Evolutionary conservation across 129 eudicot genomes (phyloP).

Genomic region (Flaveria trinervia): DNA sequence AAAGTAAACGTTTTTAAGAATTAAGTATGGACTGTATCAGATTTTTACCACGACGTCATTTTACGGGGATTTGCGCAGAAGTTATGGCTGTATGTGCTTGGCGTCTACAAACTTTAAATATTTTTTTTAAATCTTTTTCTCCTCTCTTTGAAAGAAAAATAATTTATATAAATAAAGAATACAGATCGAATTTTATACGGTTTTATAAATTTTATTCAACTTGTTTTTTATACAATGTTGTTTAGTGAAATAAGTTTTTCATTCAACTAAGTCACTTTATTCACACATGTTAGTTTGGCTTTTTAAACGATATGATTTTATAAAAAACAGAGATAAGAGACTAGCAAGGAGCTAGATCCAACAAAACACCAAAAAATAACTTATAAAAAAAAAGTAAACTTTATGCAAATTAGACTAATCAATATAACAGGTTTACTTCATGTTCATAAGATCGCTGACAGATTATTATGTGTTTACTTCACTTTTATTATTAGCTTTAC

Average conservation of each 20-base stretch:
- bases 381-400: too few relatives aligned
- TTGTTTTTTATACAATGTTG: background rate
- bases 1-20: background rate
- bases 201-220: background rate
- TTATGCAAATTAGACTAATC: too few relatives aligned
- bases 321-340: too few relatives aligned
- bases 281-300: too few relatives aligned
- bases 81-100: slow-evolving; percentile 19
- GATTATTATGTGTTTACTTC: too few relatives aligned
- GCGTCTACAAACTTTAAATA: slow-evolving; percentile 7
- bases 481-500: too few relatives aligned
- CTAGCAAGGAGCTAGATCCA: too few relatives aligned
- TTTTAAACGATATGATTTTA: too few relatives aligned
- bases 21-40: slow-evolving; percentile 16
- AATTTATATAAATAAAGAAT: background rate
- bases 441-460: too few relatives aligned
- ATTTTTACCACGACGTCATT: slow-evolving; percentile 18
- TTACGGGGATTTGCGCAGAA: slow-evolving; percentile 23
- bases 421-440: too few relatives aligned
- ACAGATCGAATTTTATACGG: background rate
- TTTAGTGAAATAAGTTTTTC: background rate
- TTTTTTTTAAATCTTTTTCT: background rate
- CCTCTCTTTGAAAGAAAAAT: background rate
- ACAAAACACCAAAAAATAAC: too few relatives aligned
- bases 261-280: background rate